Conservation (phyloP, 2,329 filamentous ascomycete genomes). For the Ceratocystis albifundus region DNA sequence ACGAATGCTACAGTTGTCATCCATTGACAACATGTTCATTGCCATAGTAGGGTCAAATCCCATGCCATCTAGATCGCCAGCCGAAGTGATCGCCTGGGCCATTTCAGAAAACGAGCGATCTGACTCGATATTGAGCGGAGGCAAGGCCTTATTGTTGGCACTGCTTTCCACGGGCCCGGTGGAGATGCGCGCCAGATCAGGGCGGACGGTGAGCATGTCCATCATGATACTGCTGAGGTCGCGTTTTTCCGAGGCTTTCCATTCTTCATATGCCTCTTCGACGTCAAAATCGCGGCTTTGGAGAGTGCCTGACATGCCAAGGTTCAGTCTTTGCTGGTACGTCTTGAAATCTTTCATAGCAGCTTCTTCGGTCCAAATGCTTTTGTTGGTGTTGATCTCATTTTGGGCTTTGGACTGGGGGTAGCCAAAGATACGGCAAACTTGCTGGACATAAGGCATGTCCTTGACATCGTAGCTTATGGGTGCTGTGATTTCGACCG, state of each 20-base stretch:
- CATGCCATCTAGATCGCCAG: constrained; percentile 31
- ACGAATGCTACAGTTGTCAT: constrained; percentile 40
- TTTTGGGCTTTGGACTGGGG: constrained; percentile 68
- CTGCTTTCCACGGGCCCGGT: constrained; percentile 44
- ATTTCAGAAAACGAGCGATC: constrained; percentile 45
- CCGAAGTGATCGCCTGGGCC: constrained; percentile 39
- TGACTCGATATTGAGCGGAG: constrained; percentile 30
- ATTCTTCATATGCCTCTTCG: constrained; percentile 75
- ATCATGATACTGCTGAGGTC: constrained; percentile 90
- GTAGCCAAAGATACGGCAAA: constrained; percentile 75
- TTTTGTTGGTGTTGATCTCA: constrained; percentile 72
- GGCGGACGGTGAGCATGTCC: constrained; percentile 74
- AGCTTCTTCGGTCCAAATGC: constrained; percentile 80
- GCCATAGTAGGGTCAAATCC: constrained; percentile 31
- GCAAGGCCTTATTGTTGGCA: constrained; percentile 32
- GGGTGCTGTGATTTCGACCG: constrained; percentile 70
- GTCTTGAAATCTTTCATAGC: constrained; percentile 84
- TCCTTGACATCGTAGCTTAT: constrained; percentile 89
- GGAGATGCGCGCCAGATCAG: constrained; percentile 69
- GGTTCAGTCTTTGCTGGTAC: constrained; percentile 79
- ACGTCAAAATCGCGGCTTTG: constrained; percentile 78
- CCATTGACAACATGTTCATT: constrained; percentile 53
- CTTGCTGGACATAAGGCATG: constrained; percentile 84
- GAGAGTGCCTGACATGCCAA: constrained; percentile 65
- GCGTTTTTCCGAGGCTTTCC: constrained; percentile 81